Evolutionary conservation across 805 yeast genomes (phyloP), one percentile per base, ranked within the genome.

Genomic region (Starmerella tilneyi): DNA sequence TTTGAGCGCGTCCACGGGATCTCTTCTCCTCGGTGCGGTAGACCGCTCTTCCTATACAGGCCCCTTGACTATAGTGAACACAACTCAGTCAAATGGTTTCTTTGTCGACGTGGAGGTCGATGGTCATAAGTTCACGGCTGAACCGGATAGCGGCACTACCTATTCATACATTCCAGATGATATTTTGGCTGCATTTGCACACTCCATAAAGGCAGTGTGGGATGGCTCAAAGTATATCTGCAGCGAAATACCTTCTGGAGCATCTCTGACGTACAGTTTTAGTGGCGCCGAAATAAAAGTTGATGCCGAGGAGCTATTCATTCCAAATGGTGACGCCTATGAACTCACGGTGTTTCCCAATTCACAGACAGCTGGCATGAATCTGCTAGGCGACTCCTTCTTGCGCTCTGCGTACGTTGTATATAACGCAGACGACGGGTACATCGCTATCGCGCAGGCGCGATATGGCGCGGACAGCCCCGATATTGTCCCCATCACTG

Each of bases 351-450:
- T 43, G 5, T 41, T 52, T 17, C 51, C 53, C 16, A 17, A 22
- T 33, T 20, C 45, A 15, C 43, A 60, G 30, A 27, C 43, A 49
- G 11, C 12, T 13, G 37, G 41, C 26, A 28, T 59, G 66, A 43
- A 52, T 39, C 66, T 78, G 44, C 64, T 82, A 27, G 89, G 89
- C 11, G 85, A 79, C 58, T 69, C 72, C 39, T 73, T 81, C 58
- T 63, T 82, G 47, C 68, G 82, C 46, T 69, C 72, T 34, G 79
- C 79, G 5, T 82, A 81, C 57, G 70, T 74, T 24, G 84, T 78
- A 17, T 78, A 72, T 59, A 82, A 82, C 59, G 63, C 79, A 40
- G 83, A 78, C 27, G 71, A 70, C 53, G 59, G 57, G 37, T 67
- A 72, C 56, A 64, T 81, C 27, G 75, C 79, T 1, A 50, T 81